Base-by-base conservation (phyloP, 495 filamentous ascomycete species). In the Cudoniella acicularis region DNA sequence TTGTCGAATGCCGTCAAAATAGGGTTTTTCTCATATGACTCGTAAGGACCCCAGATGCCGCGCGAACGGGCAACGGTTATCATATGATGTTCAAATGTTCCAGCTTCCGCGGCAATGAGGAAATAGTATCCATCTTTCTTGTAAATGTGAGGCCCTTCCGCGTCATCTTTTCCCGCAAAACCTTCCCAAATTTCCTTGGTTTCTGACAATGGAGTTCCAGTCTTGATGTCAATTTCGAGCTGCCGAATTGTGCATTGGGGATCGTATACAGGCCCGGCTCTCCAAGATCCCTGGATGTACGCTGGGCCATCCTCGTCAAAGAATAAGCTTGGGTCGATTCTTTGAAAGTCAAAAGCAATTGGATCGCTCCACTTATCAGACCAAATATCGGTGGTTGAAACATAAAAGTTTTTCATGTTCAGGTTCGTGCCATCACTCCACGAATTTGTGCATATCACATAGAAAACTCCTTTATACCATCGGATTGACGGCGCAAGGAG, bases 121-220 rank as follows among this genome's bases (percentile, higher is more conserved):
- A 88, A 90, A 64, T 86, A 88, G 67, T 79, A 88, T 0, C 73
- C 79, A 53, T 83, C 83, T 18, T 83, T 82, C 54, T 80, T 80
- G 67, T 85, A 86, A 30, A 88, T 72, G 55, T 88, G 86, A 0
- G 86, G 84, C 3, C 84, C 86, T 69, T 88, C 86, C 0, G 84
- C 78, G 1, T 77, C 11, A 69, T 47, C 71, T 0, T 78, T 79
- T 23, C 13, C 6, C 4, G 75, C 72, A 13, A 76, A 79, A 1
- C 83, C 84, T 51, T 82, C 79, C 68, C 81, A 82, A 42, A 86
- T 77, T 9, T 75, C 69, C 11, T 70, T 74, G 1, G 75, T 52
- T 20, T 72, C 70, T 16, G 69, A 57, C 21, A 69, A 24, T 66
- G 36, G 52, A 57, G 65, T 64, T 0, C 79, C 78, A 0, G 76